phyloP scores from a whole-genome alignment of 225 moss, liverwort and hornwort species.

The Bryoerythrophyllum caledonicum region DNA sequence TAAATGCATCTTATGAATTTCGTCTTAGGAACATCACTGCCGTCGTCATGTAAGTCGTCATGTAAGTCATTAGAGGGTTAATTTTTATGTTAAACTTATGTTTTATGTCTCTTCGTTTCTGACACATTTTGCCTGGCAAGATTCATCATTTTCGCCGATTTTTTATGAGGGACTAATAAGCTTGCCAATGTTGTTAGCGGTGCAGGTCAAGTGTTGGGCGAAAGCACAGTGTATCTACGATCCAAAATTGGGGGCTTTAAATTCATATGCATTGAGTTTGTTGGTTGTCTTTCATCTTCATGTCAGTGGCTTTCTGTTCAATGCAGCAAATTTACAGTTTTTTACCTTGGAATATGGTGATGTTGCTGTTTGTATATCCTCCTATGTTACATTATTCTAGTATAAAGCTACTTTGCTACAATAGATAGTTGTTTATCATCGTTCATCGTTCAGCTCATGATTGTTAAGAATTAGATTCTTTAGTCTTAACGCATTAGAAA shows the following conservation, averaged over 20 bases:
- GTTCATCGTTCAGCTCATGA: constrained; percentile 1
- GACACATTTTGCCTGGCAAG: too few species aligned
- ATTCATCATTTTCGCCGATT: too few species aligned
- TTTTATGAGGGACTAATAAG: constrained; percentile 21
- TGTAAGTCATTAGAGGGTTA: not conserved
- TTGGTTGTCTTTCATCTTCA: constrained; percentile 57
- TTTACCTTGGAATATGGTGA: constrained; percentile 3
- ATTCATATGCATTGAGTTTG: constrained; percentile 47
- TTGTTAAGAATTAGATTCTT: not conserved
- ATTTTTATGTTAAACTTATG: too few species aligned
- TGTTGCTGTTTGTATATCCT: not conserved
- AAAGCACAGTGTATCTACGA: constrained; percentile 52
- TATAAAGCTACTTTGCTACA: not conserved
- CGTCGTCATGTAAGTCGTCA: not conserved
- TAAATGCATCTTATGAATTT: constrained; percentile 6
- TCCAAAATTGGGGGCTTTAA: constrained; percentile 50
- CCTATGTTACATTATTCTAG: not conserved
- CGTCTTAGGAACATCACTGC: not conserved
- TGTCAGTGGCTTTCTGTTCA: constrained; percentile 22
- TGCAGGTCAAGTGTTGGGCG: constrained; percentile 58
- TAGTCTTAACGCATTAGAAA: not conserved
- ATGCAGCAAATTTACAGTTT: not conserved
- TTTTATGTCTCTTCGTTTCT: not conserved
- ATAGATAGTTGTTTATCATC: not conserved
- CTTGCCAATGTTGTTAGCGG: constrained; percentile 40